Evolutionary conservation across 768 basidiomycete species (phyloP).

Genomic region (Lactarius quietus): DNA sequence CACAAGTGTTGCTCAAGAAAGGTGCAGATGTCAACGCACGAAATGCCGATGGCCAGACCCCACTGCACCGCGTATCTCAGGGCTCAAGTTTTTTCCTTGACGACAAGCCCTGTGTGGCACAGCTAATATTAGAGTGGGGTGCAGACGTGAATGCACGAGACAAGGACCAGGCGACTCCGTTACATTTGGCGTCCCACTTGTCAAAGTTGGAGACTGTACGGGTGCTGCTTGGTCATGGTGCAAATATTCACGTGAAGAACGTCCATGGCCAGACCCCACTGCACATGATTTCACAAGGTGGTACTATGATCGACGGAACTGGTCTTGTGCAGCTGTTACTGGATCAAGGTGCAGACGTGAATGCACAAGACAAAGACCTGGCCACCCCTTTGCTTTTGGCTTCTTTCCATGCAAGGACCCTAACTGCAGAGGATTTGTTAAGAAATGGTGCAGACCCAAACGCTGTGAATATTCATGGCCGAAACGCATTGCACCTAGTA

Average conservation of each 20-base stretch:
- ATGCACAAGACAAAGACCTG: too few species aligned
- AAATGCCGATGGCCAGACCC: neutral
- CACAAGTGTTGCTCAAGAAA: neutral
- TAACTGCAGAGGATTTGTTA: too few species aligned
- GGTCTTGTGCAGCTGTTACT: too few species aligned
- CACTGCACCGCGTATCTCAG: neutral
- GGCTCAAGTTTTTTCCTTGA: too few species aligned
- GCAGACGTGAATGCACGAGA: neutral
- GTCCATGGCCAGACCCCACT: neutral
- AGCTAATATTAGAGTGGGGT: neutral
- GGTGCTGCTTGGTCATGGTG: neutral
- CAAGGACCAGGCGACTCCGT: neutral
- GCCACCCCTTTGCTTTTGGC: too few species aligned
- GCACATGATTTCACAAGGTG: neutral
- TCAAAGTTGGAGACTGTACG: accelerated
- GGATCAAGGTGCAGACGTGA: too few species aligned
- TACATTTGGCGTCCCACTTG: neutral
- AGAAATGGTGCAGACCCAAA: too few species aligned
- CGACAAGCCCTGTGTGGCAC: too few species aligned
- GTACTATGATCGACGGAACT: too few species aligned
- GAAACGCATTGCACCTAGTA: too few species aligned
- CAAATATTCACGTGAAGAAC: neutral
- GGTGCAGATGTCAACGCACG: neutral
- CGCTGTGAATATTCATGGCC: too few species aligned
- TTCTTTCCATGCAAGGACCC: too few species aligned